Percentiles rank a stretch among this genome's conserved stretches.
These are phyloP conservation scores for Boletus huronensis DNA, from an alignment of 768 basidiomycete genomes.

Conservation along the genomic window DNA sequence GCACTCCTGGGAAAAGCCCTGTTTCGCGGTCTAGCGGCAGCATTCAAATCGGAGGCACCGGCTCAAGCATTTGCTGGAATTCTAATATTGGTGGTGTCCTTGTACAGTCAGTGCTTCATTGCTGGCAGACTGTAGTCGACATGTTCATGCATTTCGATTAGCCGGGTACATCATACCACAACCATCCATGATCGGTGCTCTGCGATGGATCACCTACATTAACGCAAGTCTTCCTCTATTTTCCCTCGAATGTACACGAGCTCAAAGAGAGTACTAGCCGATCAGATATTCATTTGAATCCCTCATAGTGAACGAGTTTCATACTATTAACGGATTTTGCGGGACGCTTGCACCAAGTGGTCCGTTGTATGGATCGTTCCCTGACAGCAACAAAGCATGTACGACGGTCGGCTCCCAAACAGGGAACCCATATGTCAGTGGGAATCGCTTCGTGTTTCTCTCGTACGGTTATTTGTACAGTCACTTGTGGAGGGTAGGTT, in stretches of 20 bases:
- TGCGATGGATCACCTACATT: conserved; percentile 64
- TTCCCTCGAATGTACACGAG: conserved; percentile 30
- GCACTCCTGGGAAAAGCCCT: conserved; percentile 69
- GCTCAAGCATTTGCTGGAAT: conserved; percentile 60
- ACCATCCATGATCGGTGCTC: conserved; percentile 62
- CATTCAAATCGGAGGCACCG: conserved; percentile 54
- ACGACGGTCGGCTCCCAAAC: conserved; percentile 61
- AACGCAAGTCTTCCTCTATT: conserved; percentile 39
- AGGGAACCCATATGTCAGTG: conserved; percentile 60
- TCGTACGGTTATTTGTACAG: conserved; percentile 39
- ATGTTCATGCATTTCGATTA: conserved; percentile 2
- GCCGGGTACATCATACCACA: conserved; percentile 58
- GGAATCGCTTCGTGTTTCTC: conserved; percentile 51
- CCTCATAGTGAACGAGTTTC: conserved; percentile 80
- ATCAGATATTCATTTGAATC: conserved; percentile 65
- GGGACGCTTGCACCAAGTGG: conserved; percentile 59
- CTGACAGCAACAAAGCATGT: conserved; percentile 70
- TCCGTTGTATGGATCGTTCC: conserved; percentile 54
- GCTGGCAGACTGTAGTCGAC: background rate
- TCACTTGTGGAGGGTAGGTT: conserved; percentile 49
- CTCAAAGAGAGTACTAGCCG: conserved; percentile 33
- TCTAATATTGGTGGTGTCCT: conserved; percentile 49
- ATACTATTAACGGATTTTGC: conserved; percentile 59
- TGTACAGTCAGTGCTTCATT: conserved; percentile 35
- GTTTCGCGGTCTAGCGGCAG: conserved; percentile 67